A percentile compares a stretch with the other conserved stretches of the same genome.
These are phyloP conservation scores for Achaetomiella virescens DNA, from an alignment of 495 filamentous ascomycete species.

Conservation along the genomic window DNA sequence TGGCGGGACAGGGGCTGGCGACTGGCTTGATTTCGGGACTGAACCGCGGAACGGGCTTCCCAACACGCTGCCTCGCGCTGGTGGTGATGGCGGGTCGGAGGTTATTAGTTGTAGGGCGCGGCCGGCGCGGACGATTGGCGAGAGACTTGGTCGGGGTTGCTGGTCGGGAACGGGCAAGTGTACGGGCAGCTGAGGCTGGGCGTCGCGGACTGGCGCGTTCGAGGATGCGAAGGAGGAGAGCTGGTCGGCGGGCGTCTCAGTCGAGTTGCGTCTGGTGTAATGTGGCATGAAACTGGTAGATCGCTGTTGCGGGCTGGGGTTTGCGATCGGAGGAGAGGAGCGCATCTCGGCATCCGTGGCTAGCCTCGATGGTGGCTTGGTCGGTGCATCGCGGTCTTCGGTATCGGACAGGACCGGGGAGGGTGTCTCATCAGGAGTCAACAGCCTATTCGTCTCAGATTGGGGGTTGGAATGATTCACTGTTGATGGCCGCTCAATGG, in stretches of 20 bases:
- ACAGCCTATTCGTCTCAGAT: slow-evolving; percentile 39
- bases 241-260: slow-evolving; percentile 29
- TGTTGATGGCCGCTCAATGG: slow-evolving; percentile 31
- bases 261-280: slow-evolving; percentile 22
- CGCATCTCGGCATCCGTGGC: slow-evolving; percentile 15
- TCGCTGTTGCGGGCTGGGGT: not conserved
- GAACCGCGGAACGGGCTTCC: slow-evolving; percentile 49
- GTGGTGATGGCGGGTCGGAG: slow-evolving; percentile 46
- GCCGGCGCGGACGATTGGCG: slow-evolving; percentile 48
- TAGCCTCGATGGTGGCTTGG: not conserved
- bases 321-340: slow-evolving; percentile 30
- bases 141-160: slow-evolving; percentile 37
- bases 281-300: slow-evolving; percentile 1
- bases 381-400: not conserved
- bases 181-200: not conserved
- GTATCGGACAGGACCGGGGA: slow-evolving; percentile 38
- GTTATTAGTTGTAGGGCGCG: slow-evolving; percentile 46
- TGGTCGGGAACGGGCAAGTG: slow-evolving; percentile 21
- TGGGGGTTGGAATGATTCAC: slow-evolving; percentile 32
- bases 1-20: slow-evolving; percentile 12
- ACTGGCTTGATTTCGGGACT: slow-evolving; percentile 26
- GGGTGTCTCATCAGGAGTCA: slow-evolving; percentile 51
- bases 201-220: slow-evolving; percentile 5
- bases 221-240: slow-evolving; percentile 13
- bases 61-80: slow-evolving; percentile 35